These are phyloP conservation scores for Phyllosticta citribraziliensis DNA, from an alignment of 2,329 filamentous ascomycete genomes.

Conservation along the genomic window DNA sequence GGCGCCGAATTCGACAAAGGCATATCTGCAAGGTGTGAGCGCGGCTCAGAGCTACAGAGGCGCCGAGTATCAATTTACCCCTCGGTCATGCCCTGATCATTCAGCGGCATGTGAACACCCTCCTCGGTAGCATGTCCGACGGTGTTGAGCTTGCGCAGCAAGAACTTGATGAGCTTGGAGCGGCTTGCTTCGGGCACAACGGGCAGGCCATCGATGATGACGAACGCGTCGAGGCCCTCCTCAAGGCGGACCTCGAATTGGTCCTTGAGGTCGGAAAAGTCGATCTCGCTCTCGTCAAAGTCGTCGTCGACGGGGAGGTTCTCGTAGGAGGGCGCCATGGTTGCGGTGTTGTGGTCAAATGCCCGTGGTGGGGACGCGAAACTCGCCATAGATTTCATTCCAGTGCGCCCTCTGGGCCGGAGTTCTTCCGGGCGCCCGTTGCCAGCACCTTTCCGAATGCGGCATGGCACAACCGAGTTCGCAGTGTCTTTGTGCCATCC, in stretches of 20 bases:
- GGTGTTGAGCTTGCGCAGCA: conserved; percentile 82
- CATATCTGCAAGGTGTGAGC: conserved; percentile 53
- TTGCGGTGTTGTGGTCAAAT: conserved; percentile 26
- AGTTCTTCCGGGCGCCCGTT: neutral
- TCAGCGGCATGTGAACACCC: conserved; percentile 86
- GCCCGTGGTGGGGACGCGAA: conserved; percentile 8
- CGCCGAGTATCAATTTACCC: conserved; percentile 50
- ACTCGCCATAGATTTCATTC: conserved; percentile 8
- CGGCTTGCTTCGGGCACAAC: conserved; percentile 82
- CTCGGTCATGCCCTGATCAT: conserved; percentile 75
- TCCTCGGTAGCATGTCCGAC: conserved; percentile 82
- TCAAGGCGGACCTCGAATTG: conserved; percentile 95
- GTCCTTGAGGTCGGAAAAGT: conserved; percentile 87
- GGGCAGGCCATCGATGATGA: conserved; percentile 90
- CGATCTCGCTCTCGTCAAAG: conserved; percentile 88
- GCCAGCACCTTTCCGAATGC: neutral
- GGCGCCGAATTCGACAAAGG: conserved; percentile 93
- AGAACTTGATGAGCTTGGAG: conserved; percentile 90
- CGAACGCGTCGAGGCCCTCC: conserved; percentile 90
- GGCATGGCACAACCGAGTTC: neutral
- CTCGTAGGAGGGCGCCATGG: conserved; percentile 90
- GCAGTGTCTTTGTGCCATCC: neutral
- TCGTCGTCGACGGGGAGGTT: conserved; percentile 85
- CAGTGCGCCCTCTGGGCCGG: conserved; percentile 1
- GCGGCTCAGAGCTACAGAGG: neutral